These are phyloP conservation scores for Xylaria flabelliformis DNA, from an alignment of 495 filamentous ascomycete species.

Conservation along the genomic window DNA sequence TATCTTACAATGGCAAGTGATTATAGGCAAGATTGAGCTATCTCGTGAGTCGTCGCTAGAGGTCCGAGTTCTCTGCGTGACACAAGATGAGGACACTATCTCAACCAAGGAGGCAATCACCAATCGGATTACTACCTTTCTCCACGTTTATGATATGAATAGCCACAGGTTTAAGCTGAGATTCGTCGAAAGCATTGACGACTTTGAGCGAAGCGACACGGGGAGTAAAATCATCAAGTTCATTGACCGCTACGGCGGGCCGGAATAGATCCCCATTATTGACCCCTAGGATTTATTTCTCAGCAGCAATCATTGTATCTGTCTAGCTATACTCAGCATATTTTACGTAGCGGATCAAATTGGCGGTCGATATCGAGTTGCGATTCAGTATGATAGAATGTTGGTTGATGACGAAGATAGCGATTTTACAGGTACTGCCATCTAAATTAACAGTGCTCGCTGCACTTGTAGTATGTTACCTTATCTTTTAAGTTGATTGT, in stretches of 20 bases:
- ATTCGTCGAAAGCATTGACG: slow-evolving; percentile 3
- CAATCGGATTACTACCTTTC: not conserved
- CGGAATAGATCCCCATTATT: not conserved
- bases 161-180: slow-evolving; percentile 12
- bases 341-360: not conserved
- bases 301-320: not conserved
- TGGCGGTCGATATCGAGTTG: not conserved
- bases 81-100: not conserved
- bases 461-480: too few species aligned
- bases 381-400: too few species aligned
- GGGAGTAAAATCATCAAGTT: slow-evolving; percentile 39
- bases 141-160: not conserved
- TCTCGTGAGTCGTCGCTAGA: slow-evolving; percentile 32
- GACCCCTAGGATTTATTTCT: not conserved
- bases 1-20: slow-evolving; percentile 49
- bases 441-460: too few species aligned
- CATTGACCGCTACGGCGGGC: slow-evolving; percentile 26
- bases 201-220: slow-evolving; percentile 30
- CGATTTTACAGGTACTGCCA: too few species aligned
- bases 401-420: too few species aligned
- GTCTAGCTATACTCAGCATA: not conserved
- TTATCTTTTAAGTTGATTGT: too few species aligned
- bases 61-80: slow-evolving; percentile 15
- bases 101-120: not conserved
- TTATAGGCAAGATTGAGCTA: slow-evolving; percentile 34